Evolutionary conservation across 257 asterid genomes (phyloP), one percentile per base, ranked within the genome.

Genomic region (Coffea eugenioides): DNA sequence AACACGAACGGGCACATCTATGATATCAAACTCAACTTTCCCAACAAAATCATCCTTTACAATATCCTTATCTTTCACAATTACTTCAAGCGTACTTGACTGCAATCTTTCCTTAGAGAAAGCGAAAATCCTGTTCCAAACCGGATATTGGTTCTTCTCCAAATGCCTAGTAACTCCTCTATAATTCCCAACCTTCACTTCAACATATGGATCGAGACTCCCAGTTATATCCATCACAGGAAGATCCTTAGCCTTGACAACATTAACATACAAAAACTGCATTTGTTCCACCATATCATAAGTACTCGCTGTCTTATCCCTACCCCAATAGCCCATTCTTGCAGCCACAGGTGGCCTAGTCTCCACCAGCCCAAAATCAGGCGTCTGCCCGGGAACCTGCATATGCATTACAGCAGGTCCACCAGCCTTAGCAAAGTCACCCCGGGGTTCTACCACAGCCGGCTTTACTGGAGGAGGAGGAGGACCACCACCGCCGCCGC

Each of bases 221-320:
- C 97, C 98, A 0, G 95, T 46, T 2, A 91, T 78, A 61, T 93
- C 98, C 94, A 86, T 94, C 52, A 85, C 86, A 0, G 95, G 97
- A 77, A 94, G 97, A 84, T 92, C 97, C 88, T 41, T 82, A 41
- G 98, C 98, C 76, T 90, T 89, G 1, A 92, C 98, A 21, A 94
- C 95, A 15, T 81, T 45, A 23, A 94, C 87, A 67, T 88, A 94
- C 76, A 91, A 27, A 67, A 86, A 94, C 21, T 90, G 85, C 98
- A 94, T 94, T 41, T 76, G 97, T 83, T 94, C 98, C n/a, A 94
- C 98, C 88, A 94, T 69, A 84, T 94, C 98, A 69, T 94, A 94
- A 59, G 97, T 94, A 79, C 96, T 90, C 7, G 96, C 97, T 7
- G 97, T 94, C 77, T 91, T 94, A 83, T 94, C 97, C 82, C 97